Conservation (phyloP, 345 rosid species). For the Melaleuca alternifolia region DNA sequence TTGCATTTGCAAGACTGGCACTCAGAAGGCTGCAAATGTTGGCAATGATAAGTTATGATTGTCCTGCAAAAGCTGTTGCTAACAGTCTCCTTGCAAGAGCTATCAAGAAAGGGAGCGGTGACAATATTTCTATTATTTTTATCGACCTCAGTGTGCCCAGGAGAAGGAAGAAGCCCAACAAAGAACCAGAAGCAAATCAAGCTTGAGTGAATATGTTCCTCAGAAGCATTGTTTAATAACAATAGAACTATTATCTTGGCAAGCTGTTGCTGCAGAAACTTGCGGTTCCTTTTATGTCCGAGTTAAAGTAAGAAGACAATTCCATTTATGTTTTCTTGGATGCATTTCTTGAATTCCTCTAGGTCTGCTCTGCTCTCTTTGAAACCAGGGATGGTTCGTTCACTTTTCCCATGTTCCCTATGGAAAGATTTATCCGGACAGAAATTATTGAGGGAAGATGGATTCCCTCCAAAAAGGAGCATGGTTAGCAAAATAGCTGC, state of each 20-base stretch:
- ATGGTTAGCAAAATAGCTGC: neutral
- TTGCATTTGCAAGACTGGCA: conserved; percentile 13
- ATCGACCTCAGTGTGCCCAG: conserved; percentile 6
- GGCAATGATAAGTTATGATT: neutral
- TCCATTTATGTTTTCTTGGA: neutral
- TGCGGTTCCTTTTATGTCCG: neutral
- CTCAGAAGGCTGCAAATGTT: neutral
- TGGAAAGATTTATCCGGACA: neutral
- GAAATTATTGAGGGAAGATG: neutral
- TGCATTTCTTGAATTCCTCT: neutral
- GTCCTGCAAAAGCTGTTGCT: neutral
- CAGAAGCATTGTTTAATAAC: neutral
- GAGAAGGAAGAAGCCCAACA: neutral
- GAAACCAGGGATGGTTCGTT: neutral
- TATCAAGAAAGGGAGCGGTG: neutral
- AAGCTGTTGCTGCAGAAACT: neutral
- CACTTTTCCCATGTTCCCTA: neutral
- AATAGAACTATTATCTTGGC: neutral
- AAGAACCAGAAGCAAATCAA: neutral
- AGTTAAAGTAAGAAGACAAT: neutral
- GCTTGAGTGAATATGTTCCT: conserved; percentile 11
- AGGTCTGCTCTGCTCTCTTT: neutral
- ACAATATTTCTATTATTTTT: conserved; percentile 11
- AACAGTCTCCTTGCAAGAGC: neutral
- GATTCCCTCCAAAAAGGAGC: neutral